phyloP scores from a whole-genome alignment of 257 asterid species.

The Solanum sparsipilum region DNA sequence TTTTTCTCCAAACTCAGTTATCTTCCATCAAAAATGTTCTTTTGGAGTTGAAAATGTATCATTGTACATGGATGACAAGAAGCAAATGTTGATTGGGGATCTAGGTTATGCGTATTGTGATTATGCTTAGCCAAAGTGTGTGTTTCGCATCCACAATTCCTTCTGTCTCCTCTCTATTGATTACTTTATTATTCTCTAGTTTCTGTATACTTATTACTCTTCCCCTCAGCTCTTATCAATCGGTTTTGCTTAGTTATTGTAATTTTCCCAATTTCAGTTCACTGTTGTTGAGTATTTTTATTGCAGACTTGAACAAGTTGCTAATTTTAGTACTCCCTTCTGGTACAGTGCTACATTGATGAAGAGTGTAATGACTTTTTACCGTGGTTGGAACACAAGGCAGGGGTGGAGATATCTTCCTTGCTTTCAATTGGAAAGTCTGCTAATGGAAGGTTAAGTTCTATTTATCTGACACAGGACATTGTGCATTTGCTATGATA shows the following conservation, averaged over 20 bases:
- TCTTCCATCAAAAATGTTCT: neutral
- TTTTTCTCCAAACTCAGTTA: neutral
- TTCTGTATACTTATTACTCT: neutral
- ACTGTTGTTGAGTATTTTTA: neutral
- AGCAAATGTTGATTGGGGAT: neutral
- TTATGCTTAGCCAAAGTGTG: neutral
- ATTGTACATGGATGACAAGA: neutral
- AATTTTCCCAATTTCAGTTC: neutral
- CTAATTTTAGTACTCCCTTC: neutral
- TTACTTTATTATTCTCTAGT: neutral
- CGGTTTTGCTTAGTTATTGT: neutral
- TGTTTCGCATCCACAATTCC: neutral
- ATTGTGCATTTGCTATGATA: neutral
- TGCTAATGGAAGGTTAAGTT: conserved; percentile 40
- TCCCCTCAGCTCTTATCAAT: neutral
- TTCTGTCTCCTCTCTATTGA: neutral
- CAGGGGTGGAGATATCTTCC: conserved; percentile 47
- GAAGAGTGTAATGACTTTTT: conserved; percentile 40
- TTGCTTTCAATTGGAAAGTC: conserved; percentile 55
- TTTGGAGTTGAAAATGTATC: neutral
- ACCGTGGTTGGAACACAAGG: conserved; percentile 65
- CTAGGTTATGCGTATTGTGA: neutral
- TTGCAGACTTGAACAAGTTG: neutral
- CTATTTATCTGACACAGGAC: neutral
- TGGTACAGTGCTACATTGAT: conserved; percentile 16